Evolutionary conservation across 768 basidiomycete genomes (phyloP).

Genomic region (Termitomyces sp.): DNA sequence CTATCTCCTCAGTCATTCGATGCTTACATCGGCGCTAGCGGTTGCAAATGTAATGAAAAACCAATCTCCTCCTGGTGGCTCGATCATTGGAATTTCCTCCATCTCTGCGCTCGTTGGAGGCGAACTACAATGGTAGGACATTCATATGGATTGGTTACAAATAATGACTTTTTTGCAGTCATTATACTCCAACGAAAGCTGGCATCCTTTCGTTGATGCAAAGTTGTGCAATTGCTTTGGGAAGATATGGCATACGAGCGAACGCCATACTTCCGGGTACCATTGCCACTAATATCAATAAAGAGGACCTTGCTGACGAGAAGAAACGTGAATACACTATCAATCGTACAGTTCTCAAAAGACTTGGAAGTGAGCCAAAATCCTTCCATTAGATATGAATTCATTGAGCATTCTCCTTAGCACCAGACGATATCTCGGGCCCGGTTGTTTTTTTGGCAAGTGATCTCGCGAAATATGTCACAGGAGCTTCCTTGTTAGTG

Average conservation of each 20-base stretch:
- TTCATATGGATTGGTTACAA: neutral
- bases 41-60: slow-evolving; percentile 71
- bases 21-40: slow-evolving; percentile 30
- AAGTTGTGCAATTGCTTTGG: slow-evolving; percentile 70
- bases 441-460: slow-evolving; percentile 72
- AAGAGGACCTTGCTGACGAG: slow-evolving; percentile 60
- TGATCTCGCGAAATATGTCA: slow-evolving; percentile 67
- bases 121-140: slow-evolving; percentile 53
- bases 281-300: slow-evolving; percentile 74
- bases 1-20: neutral
- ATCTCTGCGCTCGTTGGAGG: slow-evolving; percentile 79
- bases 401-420: slow-evolving; percentile 20
- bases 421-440: slow-evolving; percentile 67
- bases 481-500: slow-evolving; percentile 59
- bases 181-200: slow-evolving; percentile 80
- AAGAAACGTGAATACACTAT: slow-evolving; percentile 59
- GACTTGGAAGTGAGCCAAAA: slow-evolving; percentile 50
- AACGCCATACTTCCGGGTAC: slow-evolving; percentile 74
- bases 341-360: slow-evolving; percentile 57
- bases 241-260: slow-evolving; percentile 71
- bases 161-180: slow-evolving; percentile 27
- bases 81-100: slow-evolving; percentile 73
- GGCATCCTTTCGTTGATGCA: slow-evolving; percentile 77
- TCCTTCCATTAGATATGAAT: neutral
- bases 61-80: slow-evolving; percentile 65